These are phyloP conservation scores for Akanthomyces muscarius DNA, from an alignment of 2,329 filamentous ascomycete genomes.

Conservation along the genomic window DNA sequence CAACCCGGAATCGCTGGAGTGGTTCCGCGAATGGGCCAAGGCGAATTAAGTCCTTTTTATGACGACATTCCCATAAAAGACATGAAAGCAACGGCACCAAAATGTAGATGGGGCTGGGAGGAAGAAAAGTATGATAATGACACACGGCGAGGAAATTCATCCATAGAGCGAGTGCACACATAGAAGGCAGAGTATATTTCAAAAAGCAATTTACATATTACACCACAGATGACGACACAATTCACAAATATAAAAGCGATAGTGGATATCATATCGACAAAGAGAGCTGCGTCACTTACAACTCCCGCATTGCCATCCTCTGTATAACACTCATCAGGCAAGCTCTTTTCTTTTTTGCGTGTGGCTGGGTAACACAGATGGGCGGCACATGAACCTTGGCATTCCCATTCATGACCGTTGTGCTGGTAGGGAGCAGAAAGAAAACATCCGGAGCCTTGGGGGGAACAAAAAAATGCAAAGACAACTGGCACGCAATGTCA, in stretches of 20 bases:
- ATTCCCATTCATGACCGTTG: no score
- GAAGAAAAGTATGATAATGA: neutral
- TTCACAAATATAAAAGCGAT: no score
- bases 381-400: no score
- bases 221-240: neutral
- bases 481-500: neutral
- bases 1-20: slow-evolving; percentile 82
- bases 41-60: slow-evolving; percentile 35
- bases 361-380: no score
- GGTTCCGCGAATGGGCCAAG: slow-evolving; percentile 76
- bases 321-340: no score
- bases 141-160: neutral
- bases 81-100: neutral
- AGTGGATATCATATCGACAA: no score
- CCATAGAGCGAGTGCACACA: neutral
- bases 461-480: neutral
- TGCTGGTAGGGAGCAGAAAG: no score
- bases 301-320: no score
- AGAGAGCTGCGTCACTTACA: no score
- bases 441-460: no score
- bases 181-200: neutral
- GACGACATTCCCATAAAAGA: neutral
- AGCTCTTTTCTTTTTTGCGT: no score
- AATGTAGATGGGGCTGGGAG: neutral
- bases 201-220: neutral